Percentiles rank a stretch among this genome's conserved stretches.
phyloP scores from a whole-genome alignment of 2,329 filamentous ascomycete species.

The Phialophora expanda region DNA sequence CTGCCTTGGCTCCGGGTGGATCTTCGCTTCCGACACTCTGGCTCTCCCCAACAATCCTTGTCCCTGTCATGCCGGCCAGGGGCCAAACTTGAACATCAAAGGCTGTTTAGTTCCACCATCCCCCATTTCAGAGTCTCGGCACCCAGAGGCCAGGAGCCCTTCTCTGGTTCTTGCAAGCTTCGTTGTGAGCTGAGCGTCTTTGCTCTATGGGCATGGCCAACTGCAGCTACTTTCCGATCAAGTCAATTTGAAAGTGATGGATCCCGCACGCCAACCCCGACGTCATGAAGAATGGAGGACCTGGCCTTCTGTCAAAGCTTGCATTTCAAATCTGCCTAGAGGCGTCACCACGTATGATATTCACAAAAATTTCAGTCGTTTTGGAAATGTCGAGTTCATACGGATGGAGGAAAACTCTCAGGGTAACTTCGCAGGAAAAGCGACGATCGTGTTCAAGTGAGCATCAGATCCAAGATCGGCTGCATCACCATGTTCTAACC shows the following conservation, averaged over 20 bases:
- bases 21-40: neutral
- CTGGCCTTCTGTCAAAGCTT: slow-evolving; percentile 50
- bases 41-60: neutral
- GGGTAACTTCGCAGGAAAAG: slow-evolving; percentile 50
- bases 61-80: neutral
- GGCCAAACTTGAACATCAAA: neutral
- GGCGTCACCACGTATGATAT: slow-evolving; percentile 50
- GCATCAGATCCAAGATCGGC: slow-evolving; percentile 51
- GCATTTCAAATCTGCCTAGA: slow-evolving; percentile 45
- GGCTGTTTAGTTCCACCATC: neutral
- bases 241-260: neutral
- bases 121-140: neutral
- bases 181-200: neutral
- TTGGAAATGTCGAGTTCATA: slow-evolving; percentile 62
- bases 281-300: slow-evolving; percentile 44
- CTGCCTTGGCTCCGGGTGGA: neutral
- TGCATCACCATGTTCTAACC: slow-evolving; percentile 41
- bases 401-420: slow-evolving; percentile 58
- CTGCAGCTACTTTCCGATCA: neutral
- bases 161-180: neutral
- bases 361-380: slow-evolving; percentile 57
- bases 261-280: neutral
- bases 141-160: neutral
- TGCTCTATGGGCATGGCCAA: neutral
- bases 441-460: slow-evolving; percentile 61